Evolutionary conservation across 129 eudicot species (phyloP).

Genomic region (Logfia minima): DNA sequence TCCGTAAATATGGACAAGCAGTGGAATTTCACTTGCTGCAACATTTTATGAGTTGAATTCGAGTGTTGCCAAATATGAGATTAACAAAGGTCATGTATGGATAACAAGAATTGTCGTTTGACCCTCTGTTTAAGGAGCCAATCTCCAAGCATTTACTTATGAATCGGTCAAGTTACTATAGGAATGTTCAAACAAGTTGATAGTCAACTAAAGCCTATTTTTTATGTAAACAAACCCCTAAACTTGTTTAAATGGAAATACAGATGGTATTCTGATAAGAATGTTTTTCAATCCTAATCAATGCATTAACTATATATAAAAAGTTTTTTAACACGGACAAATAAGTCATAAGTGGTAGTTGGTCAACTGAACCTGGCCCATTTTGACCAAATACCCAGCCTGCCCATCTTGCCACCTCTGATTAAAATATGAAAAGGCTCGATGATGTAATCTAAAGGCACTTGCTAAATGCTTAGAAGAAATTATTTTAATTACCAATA

Average conservation of each 20-base stretch:
- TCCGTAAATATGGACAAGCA: neutral
- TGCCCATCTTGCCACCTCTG: conserved; percentile 3
- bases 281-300: neutral
- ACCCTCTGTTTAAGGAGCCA: neutral
- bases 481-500: conserved; percentile 30
- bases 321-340: neutral
- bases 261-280: neutral
- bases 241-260: neutral
- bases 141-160: neutral
- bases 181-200: neutral
- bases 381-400: neutral
- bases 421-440: neutral
- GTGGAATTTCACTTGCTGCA: neutral
- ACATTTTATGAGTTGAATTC: neutral
- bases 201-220: neutral
- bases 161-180: too few relatives aligned
- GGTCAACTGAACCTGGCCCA: neutral
- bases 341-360: neutral
- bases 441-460: neutral
- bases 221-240: neutral
- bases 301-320: neutral
- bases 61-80: neutral
- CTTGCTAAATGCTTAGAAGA: conserved; percentile 3
- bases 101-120: neutral
- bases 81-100: neutral